These are phyloP conservation scores for Eucalyptus marginata DNA, from an alignment of 345 rosid genomes.

Conservation along the genomic window DNA sequence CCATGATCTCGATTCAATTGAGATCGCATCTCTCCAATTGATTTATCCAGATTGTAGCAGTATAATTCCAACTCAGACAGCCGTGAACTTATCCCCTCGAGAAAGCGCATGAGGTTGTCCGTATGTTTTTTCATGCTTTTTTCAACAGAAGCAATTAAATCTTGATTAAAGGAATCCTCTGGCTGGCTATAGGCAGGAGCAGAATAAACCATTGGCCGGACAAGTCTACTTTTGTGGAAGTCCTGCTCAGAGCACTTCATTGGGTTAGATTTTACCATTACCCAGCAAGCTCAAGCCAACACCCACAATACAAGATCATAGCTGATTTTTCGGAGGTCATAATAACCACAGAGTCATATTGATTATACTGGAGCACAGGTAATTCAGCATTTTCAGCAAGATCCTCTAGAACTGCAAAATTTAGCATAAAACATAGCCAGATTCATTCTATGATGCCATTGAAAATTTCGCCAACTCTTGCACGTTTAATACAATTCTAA, in stretches of 20 bases:
- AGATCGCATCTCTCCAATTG: slow-evolving; percentile 86
- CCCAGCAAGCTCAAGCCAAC: background rate
- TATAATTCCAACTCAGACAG: slow-evolving; percentile 82
- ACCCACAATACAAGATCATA: background rate
- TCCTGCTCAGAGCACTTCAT: slow-evolving; percentile 28
- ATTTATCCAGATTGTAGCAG: slow-evolving; percentile 93
- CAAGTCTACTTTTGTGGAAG: slow-evolving; percentile 69
- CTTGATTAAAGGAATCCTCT: slow-evolving; percentile 67
- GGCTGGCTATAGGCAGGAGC: slow-evolving; percentile 65
- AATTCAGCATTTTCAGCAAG: background rate
- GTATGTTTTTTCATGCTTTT: slow-evolving; percentile 69
- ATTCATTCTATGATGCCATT: background rate
- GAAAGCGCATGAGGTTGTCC: slow-evolving; percentile 81
- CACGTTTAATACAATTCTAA: background rate
- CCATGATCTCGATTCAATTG: slow-evolving; percentile 59
- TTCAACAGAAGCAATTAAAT: slow-evolving; percentile 51
- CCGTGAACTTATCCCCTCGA: slow-evolving; percentile 94
- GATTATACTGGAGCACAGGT: background rate
- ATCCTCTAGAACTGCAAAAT: background rate
- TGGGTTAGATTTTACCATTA: background rate
- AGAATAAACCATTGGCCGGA: slow-evolving; percentile 49
- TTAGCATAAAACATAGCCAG: background rate
- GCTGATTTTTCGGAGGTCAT: background rate
- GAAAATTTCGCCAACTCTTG: background rate
- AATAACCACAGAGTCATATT: background rate